Conservation (phyloP, 1,284 basidiomycete species). For the Leccinum cinnamomeum region DNA sequence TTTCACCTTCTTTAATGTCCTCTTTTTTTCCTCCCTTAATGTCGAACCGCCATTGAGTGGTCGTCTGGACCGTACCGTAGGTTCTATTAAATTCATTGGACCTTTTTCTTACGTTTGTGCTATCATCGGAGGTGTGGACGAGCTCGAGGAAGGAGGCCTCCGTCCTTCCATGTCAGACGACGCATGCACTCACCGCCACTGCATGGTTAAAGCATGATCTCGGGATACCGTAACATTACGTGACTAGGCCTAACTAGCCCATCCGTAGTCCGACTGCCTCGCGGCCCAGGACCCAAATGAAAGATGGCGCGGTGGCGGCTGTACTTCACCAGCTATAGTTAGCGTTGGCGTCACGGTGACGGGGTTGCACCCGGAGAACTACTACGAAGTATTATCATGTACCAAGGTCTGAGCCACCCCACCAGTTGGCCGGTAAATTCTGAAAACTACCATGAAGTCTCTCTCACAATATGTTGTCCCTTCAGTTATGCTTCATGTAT, state of each 20-base stretch:
- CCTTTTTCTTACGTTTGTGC: conserved; percentile 23
- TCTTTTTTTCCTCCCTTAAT: conserved; percentile 1
- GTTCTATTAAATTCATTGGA: conserved; percentile 20
- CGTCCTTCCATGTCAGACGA: not conserved
- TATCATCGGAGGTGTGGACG: conserved; percentile 10
- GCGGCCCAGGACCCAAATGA: conserved; percentile 22
- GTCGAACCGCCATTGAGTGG: conserved; percentile 10
- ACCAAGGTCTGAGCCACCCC: not conserved
- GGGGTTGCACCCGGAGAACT: conserved; percentile 12
- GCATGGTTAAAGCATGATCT: conserved; percentile 30
- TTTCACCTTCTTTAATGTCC: conserved; percentile 17
- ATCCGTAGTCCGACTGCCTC: conserved; percentile 16
- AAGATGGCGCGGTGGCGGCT: conserved; percentile 14
- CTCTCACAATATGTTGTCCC: not conserved
- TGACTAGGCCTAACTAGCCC: conserved; percentile 11
- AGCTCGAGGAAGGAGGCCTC: not conserved
- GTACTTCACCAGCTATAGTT: not conserved
- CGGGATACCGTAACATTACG: conserved; percentile 36
- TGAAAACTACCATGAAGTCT: not conserved
- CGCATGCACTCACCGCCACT: conserved; percentile 33
- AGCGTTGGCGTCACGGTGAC: conserved; percentile 13
- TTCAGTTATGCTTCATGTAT: not conserved
- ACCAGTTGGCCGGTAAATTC: not conserved
- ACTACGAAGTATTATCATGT: not conserved
- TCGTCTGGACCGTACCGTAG: conserved; percentile 19